These are phyloP conservation scores for Kodamaea fungicola DNA, from an alignment of 1,139 yeast genomes.

Conservation along the genomic window DNA sequence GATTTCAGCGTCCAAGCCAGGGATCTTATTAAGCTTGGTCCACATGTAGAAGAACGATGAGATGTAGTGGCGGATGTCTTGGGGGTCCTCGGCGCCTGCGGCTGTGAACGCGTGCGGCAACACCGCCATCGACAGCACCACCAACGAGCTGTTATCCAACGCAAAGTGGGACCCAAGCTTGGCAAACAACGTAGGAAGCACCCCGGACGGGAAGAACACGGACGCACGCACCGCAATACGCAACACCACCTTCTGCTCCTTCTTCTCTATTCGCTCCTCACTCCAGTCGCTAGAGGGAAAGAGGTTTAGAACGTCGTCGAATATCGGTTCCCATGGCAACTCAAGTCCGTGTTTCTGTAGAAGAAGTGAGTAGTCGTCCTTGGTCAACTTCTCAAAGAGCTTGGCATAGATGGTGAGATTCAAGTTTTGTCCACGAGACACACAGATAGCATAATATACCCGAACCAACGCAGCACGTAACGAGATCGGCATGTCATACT, in stretches of 20 bases:
- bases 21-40: conserved; percentile 56
- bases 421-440: conserved; percentile 72
- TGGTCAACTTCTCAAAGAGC: conserved; percentile 57
- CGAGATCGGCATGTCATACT: conserved; percentile 73
- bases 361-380: conserved; percentile 40
- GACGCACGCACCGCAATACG: conserved; percentile 48
- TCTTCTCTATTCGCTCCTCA: conserved; percentile 33
- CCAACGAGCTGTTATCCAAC: conserved; percentile 54
- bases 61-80: conserved; percentile 52
- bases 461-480: conserved; percentile 60
- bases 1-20: conserved; percentile 63
- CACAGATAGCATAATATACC: conserved; percentile 70
- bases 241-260: conserved; percentile 41
- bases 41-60: conserved; percentile 74
- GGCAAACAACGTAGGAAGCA: conserved; percentile 35
- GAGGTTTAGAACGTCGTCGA: conserved; percentile 33
- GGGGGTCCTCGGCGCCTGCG: conserved; percentile 21
- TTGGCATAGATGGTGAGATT: conserved; percentile 62
- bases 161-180: conserved; percentile 49
- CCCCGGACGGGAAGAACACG: conserved; percentile 37
- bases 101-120: conserved; percentile 42
- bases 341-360: conserved; percentile 31
- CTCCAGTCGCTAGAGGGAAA: conserved; percentile 31
- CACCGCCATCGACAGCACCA: conserved; percentile 55
- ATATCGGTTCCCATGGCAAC: conserved; percentile 54